phyloP scores from a whole-genome alignment of 495 filamentous ascomycete genomes.

The Rhizodiscina lignyota region DNA sequence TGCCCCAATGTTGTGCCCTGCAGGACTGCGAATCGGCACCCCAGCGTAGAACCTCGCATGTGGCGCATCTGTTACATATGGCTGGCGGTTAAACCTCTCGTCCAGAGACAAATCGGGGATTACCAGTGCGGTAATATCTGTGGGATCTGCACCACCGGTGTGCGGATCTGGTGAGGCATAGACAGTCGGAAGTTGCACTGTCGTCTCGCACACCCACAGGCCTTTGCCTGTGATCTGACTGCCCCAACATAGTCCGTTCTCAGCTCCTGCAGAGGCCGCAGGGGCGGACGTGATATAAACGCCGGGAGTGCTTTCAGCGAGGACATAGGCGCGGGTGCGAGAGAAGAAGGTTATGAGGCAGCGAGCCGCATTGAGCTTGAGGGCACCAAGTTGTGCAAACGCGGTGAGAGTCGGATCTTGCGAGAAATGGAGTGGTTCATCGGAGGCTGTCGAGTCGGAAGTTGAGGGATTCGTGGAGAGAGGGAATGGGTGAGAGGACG shows the following conservation, averaged over 20 bases:
- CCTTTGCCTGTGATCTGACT: conserved; percentile 8
- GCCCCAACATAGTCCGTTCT: conserved; percentile 3
- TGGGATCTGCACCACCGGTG: conserved; percentile 7
- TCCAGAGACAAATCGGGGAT: conserved; percentile 22
- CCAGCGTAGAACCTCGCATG: conserved; percentile 12
- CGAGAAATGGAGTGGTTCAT: too few species aligned
- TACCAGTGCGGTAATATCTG: conserved; percentile 12
- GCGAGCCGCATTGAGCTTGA: conserved; percentile 21
- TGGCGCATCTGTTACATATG: conserved; percentile 5
- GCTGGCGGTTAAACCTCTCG: conserved; percentile 18
- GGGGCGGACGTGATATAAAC: too few species aligned
- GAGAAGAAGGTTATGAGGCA: conserved; percentile 26
- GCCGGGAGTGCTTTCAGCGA: conserved; percentile 24
- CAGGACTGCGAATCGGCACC: conserved; percentile 9
- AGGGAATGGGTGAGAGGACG: too few species aligned
- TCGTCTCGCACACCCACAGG: conserved; percentile 16
- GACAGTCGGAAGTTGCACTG: conserved; percentile 12
- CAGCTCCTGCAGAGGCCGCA: too few species aligned
- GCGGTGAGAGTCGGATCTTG: conserved; percentile 25
- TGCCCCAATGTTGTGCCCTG: conserved; percentile 11
- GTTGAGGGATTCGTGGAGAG: too few species aligned
- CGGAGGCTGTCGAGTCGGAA: too few species aligned
- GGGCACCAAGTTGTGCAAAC: conserved; percentile 26
- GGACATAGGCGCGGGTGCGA: conserved; percentile 19
- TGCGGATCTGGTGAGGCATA: conserved; percentile 14